phyloP scores from a whole-genome alignment of 192 early-diverging fungal species.

The Paraglomus brasilianum region DNA sequence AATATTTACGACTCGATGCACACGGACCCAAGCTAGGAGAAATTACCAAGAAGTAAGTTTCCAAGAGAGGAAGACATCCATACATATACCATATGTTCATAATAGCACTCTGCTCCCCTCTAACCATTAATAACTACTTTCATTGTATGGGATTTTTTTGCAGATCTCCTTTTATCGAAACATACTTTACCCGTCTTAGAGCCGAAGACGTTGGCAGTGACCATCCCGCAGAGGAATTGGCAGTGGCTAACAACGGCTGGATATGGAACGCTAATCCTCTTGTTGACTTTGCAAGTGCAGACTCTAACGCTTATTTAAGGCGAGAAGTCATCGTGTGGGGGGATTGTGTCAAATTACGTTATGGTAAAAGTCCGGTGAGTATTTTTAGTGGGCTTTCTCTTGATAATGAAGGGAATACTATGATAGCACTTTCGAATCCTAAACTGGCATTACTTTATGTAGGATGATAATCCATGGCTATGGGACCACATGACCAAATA shows the following conservation, averaged over 20 bases:
- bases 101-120: background rate
- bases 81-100: background rate
- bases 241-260: conserved; percentile 96
- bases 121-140: background rate
- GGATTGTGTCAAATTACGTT: conserved; percentile 98
- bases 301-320: conserved; percentile 85
- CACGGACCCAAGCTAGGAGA: conserved; percentile 85
- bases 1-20: conserved; percentile 80
- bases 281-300: conserved; percentile 87
- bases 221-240: conserved; percentile 67
- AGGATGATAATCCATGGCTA: conserved; percentile 90
- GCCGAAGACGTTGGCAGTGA: conserved; percentile 48
- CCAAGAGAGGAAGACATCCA: background rate
- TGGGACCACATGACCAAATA: conserved; percentile 93
- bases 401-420: background rate
- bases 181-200: conserved; percentile 89
- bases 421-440: background rate
- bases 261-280: conserved; percentile 90
- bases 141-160: background rate
- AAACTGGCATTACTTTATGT: conserved; percentile 4
- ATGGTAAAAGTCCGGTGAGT: conserved; percentile 67
- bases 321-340: conserved; percentile 99
- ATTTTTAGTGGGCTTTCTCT: conserved; percentile 28
- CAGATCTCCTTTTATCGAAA: conserved; percentile 88
- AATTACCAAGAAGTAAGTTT: conserved; percentile 61